A percentile compares a stretch with the other conserved stretches of the same genome.
These are phyloP conservation scores for Hortiboletus campestris DNA, from an alignment of 768 basidiomycete genomes.

Conservation along the genomic window DNA sequence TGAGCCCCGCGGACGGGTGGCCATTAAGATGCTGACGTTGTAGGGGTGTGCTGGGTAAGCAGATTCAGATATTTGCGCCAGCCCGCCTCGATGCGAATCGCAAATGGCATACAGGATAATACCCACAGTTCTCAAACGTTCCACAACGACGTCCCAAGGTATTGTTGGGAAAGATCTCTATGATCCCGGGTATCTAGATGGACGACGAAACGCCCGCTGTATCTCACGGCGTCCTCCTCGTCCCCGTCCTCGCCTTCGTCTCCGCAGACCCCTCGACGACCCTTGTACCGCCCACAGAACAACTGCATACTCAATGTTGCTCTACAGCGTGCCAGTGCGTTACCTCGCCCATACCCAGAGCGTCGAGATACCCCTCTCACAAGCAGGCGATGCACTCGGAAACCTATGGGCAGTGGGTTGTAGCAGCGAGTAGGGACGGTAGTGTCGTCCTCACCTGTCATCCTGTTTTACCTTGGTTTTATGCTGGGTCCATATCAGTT, in stretches of 20 bases:
- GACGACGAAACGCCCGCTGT: slow-evolving; percentile 65
- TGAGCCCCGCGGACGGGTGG: no score
- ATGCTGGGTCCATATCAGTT: slow-evolving; percentile 3
- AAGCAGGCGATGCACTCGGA: slow-evolving; percentile 72
- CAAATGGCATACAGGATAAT: no score
- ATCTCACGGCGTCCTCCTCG: slow-evolving; percentile 47
- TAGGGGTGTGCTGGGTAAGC: no score
- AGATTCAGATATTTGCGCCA: no score
- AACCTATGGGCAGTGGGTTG: slow-evolving; percentile 84
- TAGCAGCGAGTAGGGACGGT: slow-evolving; percentile 68
- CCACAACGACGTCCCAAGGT: no score
- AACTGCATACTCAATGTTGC: slow-evolving; percentile 79
- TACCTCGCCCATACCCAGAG: slow-evolving; percentile 83
- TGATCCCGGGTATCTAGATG: slow-evolving; percentile 41
- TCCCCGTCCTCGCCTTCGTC: slow-evolving; percentile 25
- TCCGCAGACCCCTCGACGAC: slow-evolving; percentile 30
- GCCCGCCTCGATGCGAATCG: no score
- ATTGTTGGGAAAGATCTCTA: no score
- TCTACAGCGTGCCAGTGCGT: slow-evolving; percentile 63
- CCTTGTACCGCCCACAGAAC: slow-evolving; percentile 33
- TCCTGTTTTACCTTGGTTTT: neutral
- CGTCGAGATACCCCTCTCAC: slow-evolving; percentile 70
- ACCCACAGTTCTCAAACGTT: no score
- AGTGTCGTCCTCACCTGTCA: neutral
- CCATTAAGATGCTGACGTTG: no score